Evolutionary conservation across 23 red algal genomes (phyloP).

Genomic region (Gracilaria domingensis): DNA sequence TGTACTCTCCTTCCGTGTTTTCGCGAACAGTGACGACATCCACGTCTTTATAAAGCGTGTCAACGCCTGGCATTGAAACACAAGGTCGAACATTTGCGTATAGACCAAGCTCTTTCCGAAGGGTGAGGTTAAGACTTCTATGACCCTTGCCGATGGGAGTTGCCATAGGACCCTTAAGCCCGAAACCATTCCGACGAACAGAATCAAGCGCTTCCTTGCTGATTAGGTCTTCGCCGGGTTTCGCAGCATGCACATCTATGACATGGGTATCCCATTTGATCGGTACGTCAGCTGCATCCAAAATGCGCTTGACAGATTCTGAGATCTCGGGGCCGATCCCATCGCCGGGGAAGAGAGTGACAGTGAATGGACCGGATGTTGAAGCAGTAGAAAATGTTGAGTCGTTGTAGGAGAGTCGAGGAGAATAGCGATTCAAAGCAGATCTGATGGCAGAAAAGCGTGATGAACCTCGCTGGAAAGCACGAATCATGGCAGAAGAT

Average conservation of each 20-base stretch:
- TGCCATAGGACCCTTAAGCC: constrained; percentile 96
- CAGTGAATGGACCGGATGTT: constrained; percentile 42
- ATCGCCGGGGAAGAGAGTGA: constrained; percentile 98
- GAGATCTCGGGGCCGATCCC: constrained; percentile 98
- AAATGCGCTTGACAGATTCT: constrained; percentile 82
- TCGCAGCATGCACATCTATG: constrained; percentile 74
- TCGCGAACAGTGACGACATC: constrained; percentile 97
- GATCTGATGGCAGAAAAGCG: not conserved
- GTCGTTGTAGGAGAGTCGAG: not conserved
- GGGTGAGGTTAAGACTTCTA: constrained; percentile 92
- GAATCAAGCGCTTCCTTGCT: constrained; percentile 83
- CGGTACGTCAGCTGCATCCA: constrained; percentile 87
- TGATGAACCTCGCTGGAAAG: not conserved
- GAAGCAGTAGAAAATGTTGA: constrained; percentile 2
- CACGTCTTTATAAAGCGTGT: constrained; percentile 91
- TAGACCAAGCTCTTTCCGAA: constrained; percentile 88
- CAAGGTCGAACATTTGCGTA: constrained; percentile 97
- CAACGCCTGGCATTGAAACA: constrained; percentile 93
- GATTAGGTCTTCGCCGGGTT: constrained; percentile 85
- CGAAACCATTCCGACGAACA: constrained; percentile 88
- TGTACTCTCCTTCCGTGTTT: constrained; percentile 99
- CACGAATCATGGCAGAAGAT: not conserved
- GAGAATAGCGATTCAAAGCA: not conserved
- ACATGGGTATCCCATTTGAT: constrained; percentile 89
- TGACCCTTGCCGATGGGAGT: constrained; percentile 96